These are phyloP conservation scores for Theobroma grandiflorum DNA, from an alignment of 441 rosid species.

Conservation along the genomic window DNA sequence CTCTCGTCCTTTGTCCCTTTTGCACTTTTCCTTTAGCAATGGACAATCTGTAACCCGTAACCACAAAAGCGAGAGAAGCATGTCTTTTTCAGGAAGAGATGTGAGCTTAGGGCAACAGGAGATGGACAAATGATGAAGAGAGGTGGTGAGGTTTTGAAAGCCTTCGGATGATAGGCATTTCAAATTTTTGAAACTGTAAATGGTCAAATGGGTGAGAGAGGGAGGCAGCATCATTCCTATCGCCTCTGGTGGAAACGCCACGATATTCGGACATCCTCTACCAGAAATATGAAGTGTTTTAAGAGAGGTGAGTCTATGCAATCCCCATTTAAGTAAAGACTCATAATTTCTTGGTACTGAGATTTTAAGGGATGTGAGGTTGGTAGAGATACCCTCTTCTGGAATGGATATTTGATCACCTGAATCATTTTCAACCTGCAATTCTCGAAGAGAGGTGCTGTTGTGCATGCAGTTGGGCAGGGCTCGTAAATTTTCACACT, in stretches of 20 bases:
- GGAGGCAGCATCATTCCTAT: neutral
- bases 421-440: constrained; percentile 15
- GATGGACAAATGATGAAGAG: neutral
- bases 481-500: constrained; percentile 11
- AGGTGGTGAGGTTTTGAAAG: neutral
- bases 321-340: constrained; percentile 9
- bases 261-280: neutral
- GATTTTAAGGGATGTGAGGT: constrained; percentile 13
- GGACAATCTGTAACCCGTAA: neutral
- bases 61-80: neutral
- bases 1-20: neutral
- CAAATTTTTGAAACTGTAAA: neutral
- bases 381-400: constrained; percentile 35
- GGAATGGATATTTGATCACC: constrained; percentile 30
- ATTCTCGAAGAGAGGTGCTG: constrained; percentile 32
- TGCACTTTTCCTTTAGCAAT: neutral
- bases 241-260: neutral
- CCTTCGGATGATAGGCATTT: neutral
- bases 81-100: neutral
- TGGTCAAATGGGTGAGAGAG: neutral
- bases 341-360: neutral
- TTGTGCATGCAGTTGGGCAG: constrained; percentile 20
- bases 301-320: constrained; percentile 17
- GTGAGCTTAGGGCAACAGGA: neutral
- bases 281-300: neutral